phyloP scores from a whole-genome alignment of 2,329 filamentous ascomycete genomes.

The Helotiales sp. region DNA sequence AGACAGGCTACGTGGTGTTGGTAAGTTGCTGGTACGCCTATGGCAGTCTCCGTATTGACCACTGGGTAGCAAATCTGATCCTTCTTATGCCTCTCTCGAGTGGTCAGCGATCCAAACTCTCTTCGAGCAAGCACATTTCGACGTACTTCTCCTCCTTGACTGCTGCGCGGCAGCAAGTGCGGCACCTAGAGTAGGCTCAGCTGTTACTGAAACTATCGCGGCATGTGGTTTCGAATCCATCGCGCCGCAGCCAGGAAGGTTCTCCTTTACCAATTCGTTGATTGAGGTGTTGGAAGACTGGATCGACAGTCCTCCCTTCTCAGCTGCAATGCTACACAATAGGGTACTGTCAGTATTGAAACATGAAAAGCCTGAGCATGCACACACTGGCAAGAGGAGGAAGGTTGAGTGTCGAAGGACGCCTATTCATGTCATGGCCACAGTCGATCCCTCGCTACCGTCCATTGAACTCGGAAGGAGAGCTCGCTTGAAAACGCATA shows the following conservation, averaged over 20 bases:
- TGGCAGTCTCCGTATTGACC: not conserved
- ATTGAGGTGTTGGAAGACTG: conserved; percentile 27
- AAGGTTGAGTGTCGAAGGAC: conserved; percentile 13
- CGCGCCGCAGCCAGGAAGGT: conserved; percentile 15
- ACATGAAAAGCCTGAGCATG: conserved; percentile 10
- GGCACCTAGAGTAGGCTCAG: conserved; percentile 12
- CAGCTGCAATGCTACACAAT: conserved; percentile 27
- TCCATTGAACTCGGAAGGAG: conserved; percentile 12
- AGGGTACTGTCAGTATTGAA: conserved; percentile 15
- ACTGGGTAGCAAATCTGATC: conserved; percentile 6
- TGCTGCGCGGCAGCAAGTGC: conserved; percentile 24
- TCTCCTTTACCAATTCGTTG: conserved; percentile 23
- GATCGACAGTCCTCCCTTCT: conserved; percentile 20
- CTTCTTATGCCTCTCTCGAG: conserved; percentile 17
- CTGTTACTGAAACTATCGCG: conserved; percentile 24
- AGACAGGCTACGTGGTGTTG: conserved; percentile 25
- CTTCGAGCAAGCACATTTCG: conserved; percentile 22
- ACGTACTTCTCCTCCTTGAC: conserved; percentile 23
- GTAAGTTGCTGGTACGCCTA: not conserved
- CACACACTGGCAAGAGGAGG: conserved; percentile 11
- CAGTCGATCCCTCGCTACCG: conserved; percentile 8
- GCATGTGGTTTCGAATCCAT: conserved; percentile 23
- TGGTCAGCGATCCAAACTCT: conserved; percentile 26
- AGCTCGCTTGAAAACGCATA: not conserved
- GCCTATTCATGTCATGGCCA: conserved; percentile 14